Conservation (phyloP, 306 rosid species). For the Rubus parviflorus region DNA sequence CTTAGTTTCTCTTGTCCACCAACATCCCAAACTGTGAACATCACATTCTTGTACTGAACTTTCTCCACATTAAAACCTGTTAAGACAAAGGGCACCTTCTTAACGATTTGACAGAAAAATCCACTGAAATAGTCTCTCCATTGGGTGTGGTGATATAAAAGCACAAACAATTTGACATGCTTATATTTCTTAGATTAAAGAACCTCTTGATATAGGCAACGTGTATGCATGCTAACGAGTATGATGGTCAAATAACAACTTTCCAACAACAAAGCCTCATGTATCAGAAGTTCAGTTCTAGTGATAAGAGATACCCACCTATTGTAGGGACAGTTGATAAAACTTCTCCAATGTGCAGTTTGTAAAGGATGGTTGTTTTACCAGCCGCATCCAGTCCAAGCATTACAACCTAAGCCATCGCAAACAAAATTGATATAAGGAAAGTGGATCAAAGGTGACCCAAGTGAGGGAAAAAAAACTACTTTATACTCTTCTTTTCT, state of each 20-base stretch:
- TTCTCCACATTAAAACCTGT: constrained; percentile 97
- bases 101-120: background rate
- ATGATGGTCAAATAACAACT: background rate
- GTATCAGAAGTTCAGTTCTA: background rate
- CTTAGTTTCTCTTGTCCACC: constrained; percentile 96
- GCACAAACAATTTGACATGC: background rate
- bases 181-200: background rate
- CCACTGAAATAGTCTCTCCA: background rate
- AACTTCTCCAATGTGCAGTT: constrained; percentile 91
- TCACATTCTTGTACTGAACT: constrained; percentile 94
- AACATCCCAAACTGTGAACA: constrained; percentile 97
- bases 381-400: constrained; percentile 98
- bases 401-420: constrained; percentile 77
- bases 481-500: no score
- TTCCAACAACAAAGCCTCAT: background rate
- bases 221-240: background rate
- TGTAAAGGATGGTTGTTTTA: constrained; percentile 85
- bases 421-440: constrained; percentile 13
- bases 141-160: background rate
- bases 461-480: background rate
- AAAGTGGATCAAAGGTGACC: background rate
- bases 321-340: constrained; percentile 89
- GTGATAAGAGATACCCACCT: constrained; percentile 46
- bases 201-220: background rate
- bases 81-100: constrained; percentile 16